A percentile compares a stretch with the other conserved stretches of the same genome.
Conservation (phyloP, 768 basidiomycete species). For the Boletus subcaerulescens region DNA sequence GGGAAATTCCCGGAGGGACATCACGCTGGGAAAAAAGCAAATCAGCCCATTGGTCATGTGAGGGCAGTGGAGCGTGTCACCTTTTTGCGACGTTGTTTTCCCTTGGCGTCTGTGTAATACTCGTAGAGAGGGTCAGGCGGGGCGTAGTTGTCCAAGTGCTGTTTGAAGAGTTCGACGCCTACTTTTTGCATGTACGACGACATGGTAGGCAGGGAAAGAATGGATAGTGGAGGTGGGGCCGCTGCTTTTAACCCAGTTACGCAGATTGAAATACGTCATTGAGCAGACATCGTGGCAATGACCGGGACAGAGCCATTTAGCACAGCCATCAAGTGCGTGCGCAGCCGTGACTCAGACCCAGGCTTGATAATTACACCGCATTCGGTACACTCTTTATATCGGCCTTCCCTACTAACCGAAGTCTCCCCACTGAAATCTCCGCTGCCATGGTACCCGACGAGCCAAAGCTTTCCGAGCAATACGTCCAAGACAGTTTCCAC, state of each 20-base stretch:
- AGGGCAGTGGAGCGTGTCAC: slow-evolving; percentile 21
- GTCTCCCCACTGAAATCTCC: no score
- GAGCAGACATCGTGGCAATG: not conserved
- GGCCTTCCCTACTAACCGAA: no score
- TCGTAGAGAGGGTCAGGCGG: slow-evolving; percentile 77
- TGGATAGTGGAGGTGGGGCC: not conserved
- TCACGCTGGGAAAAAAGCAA: slow-evolving; percentile 48
- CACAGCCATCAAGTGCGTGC: no score
- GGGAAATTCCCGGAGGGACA: slow-evolving; percentile 71
- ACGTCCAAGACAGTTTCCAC: slow-evolving; percentile 78
- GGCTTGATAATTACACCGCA: no score
- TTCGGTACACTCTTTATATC: no score
- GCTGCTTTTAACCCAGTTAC: not conserved
- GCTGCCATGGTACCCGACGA: slow-evolving; percentile 22
- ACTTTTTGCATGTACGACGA: slow-evolving; percentile 38
- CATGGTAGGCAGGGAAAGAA: slow-evolving; percentile 7
- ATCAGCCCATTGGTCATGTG: no score
- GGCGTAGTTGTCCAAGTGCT: slow-evolving; percentile 62
- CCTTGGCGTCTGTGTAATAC: slow-evolving; percentile 26
- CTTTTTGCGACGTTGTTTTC: slow-evolving; percentile 31
- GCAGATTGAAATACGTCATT: slow-evolving; percentile 1
- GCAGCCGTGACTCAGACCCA: no score
- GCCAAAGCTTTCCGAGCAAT: slow-evolving; percentile 54
- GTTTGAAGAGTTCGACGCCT: slow-evolving; percentile 59
- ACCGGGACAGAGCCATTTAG: no score